These are phyloP conservation scores for Marasmius sp. DNA, from an alignment of 1,284 basidiomycete genomes.

Conservation along the genomic window DNA sequence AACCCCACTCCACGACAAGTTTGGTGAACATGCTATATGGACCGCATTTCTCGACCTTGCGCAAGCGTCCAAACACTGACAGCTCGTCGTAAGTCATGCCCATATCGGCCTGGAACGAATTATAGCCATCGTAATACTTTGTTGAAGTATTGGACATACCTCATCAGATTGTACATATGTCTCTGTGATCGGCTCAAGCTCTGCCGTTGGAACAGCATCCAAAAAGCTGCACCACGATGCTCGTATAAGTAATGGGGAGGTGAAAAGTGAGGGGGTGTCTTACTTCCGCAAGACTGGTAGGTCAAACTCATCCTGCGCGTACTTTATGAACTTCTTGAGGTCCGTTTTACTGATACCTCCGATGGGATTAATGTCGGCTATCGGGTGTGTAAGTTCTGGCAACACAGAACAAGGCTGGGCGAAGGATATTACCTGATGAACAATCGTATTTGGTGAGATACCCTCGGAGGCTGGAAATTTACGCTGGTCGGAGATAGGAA, in stretches of 20 bases:
- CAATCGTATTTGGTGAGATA: conserved; percentile 99
- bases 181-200: conserved; percentile 94
- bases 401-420: neutral
- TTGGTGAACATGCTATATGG: conserved; percentile 97
- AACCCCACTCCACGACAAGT: conserved; percentile 91
- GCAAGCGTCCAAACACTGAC: conserved; percentile 87
- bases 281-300: conserved; percentile 83
- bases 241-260: conserved; percentile 1
- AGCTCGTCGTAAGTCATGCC: conserved; percentile 99
- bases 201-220: conserved; percentile 90
- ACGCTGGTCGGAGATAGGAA: neutral
- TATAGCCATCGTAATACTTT: conserved; percentile 4
- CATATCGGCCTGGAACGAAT: conserved; percentile 77
- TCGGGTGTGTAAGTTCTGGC: conserved; percentile 4
- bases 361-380: conserved; percentile 97
- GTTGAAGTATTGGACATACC: conserved; percentile 35
- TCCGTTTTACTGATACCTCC: conserved; percentile 98
- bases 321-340: conserved; percentile 93
- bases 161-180: conserved; percentile 96
- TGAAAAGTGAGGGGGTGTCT: conserved; percentile 13
- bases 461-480: conserved; percentile 73
- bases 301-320: conserved; percentile 77
- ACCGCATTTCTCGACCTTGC: conserved; percentile 96
- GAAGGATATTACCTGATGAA: conserved; percentile 59
- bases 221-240: conserved; percentile 67